phyloP scores from a whole-genome alignment of 1,284 basidiomycete genomes.

The Boletellus sp. region DNA sequence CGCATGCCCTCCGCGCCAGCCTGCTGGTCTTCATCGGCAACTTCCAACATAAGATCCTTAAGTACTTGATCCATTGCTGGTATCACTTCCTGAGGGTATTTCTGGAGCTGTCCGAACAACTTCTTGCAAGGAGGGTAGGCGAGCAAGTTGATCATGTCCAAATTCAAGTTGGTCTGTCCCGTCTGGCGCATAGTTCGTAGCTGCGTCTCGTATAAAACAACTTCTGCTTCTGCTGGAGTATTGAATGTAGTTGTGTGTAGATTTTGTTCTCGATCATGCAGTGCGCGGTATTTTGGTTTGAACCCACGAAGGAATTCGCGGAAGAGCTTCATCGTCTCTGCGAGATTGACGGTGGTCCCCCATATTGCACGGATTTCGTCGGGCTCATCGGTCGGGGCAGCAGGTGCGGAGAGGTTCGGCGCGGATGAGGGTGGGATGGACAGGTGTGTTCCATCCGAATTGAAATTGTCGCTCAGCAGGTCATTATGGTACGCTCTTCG shows the following conservation, averaged over 20 bases:
- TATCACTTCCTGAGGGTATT: constrained; percentile 95
- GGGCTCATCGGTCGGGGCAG: constrained; percentile 61
- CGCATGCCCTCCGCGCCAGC: constrained; percentile 66
- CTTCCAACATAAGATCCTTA: constrained; percentile 84
- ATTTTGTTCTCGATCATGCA: constrained; percentile 66
- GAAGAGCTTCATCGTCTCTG: constrained; percentile 89
- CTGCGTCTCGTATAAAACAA: constrained; percentile 78
- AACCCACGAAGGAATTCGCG: constrained; percentile 87
- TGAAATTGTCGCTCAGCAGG: constrained; percentile 34
- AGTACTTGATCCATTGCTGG: constrained; percentile 96
- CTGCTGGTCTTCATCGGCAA: constrained; percentile 76
- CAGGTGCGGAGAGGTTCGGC: constrained; percentile 61
- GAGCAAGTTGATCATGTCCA: constrained; percentile 86
- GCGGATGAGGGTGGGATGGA: constrained; percentile 63
- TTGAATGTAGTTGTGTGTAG: constrained; percentile 52
- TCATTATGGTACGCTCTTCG: constrained; percentile 24
- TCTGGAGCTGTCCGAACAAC: constrained; percentile 75
- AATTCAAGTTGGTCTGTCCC: constrained; percentile 88
- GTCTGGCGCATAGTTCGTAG: constrained; percentile 86
- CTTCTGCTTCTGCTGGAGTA: constrained; percentile 66
- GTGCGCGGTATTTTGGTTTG: constrained; percentile 88
- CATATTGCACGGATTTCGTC: constrained; percentile 89
- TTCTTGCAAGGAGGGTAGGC: constrained; percentile 86
- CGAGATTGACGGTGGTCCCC: constrained; percentile 93
- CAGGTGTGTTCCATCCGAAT: constrained; percentile 56